Conservation (phyloP, 2,329 filamentous ascomycete species). For the Trichoderma atrobrunneum region DNA sequence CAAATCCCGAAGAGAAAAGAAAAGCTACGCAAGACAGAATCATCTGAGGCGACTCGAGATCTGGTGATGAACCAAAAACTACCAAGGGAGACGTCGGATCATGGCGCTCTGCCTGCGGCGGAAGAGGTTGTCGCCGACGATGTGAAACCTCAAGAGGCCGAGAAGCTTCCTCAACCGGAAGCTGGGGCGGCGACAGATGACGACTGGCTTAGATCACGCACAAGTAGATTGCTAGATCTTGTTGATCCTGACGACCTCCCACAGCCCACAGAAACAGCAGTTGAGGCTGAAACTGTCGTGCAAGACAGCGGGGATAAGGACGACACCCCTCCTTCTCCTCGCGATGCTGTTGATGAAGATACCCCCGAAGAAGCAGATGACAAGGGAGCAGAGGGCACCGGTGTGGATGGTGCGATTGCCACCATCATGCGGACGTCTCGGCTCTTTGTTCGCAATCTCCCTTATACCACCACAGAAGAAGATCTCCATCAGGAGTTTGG, state of each 20-base stretch:
- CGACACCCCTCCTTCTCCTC: conserved; percentile 28
- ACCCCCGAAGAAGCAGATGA: conserved; percentile 26
- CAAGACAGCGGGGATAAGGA: conserved; percentile 25
- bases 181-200: conserved; percentile 65
- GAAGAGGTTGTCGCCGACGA: conserved; percentile 20
- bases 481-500: conserved; percentile 72
- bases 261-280: conserved; percentile 21
- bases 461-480: conserved; percentile 74
- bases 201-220: conserved; percentile 89
- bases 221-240: conserved; percentile 80
- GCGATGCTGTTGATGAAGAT: conserved; percentile 26
- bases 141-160: conserved; percentile 25
- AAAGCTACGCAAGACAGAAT: conserved; percentile 42
- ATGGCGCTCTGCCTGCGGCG: conserved; percentile 6
- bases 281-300: conserved; percentile 13
- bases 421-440: conserved; percentile 70
- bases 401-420: conserved; percentile 41
- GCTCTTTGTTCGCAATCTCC: conserved; percentile 84
- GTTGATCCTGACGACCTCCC: conserved; percentile 67
- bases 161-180: conserved; percentile 28
- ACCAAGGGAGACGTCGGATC: conserved; percentile 19
- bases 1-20: conserved; percentile 53
- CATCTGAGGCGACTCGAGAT: conserved; percentile 24
- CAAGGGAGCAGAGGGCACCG: conserved; percentile 32
- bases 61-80: conserved; percentile 1